Conservation (phyloP, 2,329 filamentous ascomycete genomes). For the Xylaria sp. region DNA sequence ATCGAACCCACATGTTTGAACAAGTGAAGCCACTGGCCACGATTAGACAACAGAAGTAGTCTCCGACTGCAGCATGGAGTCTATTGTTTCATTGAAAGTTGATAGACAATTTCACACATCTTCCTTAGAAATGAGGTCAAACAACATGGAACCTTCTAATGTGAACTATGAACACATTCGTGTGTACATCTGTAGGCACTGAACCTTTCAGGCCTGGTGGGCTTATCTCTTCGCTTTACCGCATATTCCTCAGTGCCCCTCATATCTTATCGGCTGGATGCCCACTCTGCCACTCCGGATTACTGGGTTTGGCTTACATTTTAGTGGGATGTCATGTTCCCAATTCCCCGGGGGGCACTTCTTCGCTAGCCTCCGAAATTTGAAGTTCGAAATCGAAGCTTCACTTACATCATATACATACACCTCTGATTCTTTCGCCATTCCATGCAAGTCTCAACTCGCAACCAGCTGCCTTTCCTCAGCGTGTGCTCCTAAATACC, state of each 20-base stretch:
- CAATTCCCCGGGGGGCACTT: neutral
- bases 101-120: too few relatives aligned
- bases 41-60: too few relatives aligned
- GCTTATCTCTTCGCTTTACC: neutral
- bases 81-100: too few relatives aligned
- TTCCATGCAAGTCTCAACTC: neutral
- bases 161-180: too few relatives aligned
- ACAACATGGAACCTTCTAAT: too few relatives aligned
- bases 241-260: neutral
- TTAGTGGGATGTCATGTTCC: neutral
- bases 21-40: neutral
- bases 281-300: neutral
- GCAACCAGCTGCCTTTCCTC: slow-evolving; percentile 4
- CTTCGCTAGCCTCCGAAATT: slow-evolving; percentile 7
- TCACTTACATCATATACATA: slow-evolving; percentile 29
- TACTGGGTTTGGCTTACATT: too few relatives aligned
- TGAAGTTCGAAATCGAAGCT: slow-evolving; percentile 15
- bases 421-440: neutral
- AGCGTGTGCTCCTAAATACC: neutral
- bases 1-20: neutral
- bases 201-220: too few relatives aligned
- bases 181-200: too few relatives aligned
- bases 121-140: too few relatives aligned
- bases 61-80: too few relatives aligned
- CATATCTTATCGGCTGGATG: too few relatives aligned